These are phyloP conservation scores for Eucalyptus decipiens DNA, from an alignment of 345 rosid genomes.

Conservation along the genomic window DNA sequence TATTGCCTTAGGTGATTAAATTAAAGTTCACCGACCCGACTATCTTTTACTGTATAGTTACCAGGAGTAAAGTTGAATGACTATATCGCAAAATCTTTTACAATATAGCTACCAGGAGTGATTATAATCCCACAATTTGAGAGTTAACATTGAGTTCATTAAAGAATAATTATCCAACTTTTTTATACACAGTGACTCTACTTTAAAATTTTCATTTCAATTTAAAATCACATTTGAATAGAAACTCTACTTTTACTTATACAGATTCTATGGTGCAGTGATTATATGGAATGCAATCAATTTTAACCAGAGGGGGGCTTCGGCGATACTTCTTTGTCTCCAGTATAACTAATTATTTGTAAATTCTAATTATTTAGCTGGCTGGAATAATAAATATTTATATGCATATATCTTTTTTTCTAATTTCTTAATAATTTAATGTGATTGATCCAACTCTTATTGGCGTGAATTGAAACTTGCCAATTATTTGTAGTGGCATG, in stretches of 20 bases:
- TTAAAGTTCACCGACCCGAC: neutral
- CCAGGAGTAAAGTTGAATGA: too few relatives aligned
- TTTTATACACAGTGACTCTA: too few relatives aligned
- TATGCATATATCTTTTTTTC: too few relatives aligned
- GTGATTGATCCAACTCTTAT: neutral
- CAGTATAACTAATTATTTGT: neutral
- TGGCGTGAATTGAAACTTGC: neutral
- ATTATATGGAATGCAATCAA: neutral
- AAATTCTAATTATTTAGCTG: neutral
- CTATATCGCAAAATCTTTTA: too few relatives aligned
- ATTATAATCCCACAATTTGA: too few relatives aligned
- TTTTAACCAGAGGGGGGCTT: neutral
- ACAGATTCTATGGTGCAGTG: neutral
- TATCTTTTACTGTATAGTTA: too few relatives aligned
- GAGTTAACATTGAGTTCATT: too few relatives aligned
- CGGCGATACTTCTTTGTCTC: neutral
- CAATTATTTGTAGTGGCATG: neutral
- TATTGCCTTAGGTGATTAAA: too few relatives aligned
- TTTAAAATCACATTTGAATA: too few relatives aligned
- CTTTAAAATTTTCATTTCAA: neutral
- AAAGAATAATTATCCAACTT: too few relatives aligned
- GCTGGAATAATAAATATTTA: neutral
- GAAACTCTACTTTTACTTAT: neutral
- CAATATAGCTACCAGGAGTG: too few relatives aligned
- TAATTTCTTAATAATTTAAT: neutral